Percentiles rank a stretch among this genome's conserved stretches.
These are phyloP conservation scores for Cinnamomum chago DNA, from an alignment of 164 flowering plant genomes.

Conservation along the genomic window DNA sequence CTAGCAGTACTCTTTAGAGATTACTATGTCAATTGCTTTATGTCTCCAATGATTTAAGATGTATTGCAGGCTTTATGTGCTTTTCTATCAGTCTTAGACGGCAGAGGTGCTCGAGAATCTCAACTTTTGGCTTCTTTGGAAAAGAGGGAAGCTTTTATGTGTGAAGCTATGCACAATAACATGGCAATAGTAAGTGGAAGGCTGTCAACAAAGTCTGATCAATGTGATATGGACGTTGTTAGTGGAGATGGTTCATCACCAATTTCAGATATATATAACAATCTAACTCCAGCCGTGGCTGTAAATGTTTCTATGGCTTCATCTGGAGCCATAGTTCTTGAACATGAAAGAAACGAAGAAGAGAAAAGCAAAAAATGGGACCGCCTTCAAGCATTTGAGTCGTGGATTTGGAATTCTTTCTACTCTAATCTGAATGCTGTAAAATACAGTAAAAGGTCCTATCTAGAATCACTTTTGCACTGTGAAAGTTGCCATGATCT, in stretches of 20 bases:
- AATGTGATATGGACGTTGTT: conserved; percentile 33
- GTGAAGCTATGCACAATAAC: conserved; percentile 51
- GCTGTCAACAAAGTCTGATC: conserved; percentile 31
- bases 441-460: conserved; percentile 58
- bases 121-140: conserved; percentile 61
- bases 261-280: conserved; percentile 77
- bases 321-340: conserved; percentile 40
- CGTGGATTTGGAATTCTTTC: conserved; percentile 80
- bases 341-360: conserved; percentile 45
- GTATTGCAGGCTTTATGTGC: conserved; percentile 60
- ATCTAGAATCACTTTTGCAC: conserved; percentile 64
- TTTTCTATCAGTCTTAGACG: conserved; percentile 62
- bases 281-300: conserved; percentile 26
- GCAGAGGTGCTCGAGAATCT: conserved; percentile 77
- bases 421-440: conserved; percentile 65
- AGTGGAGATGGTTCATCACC: conserved; percentile 77
- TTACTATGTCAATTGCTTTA: not conserved
- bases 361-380: conserved; percentile 44
- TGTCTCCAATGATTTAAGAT: conserved; percentile 9
- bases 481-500: conserved; percentile 90
- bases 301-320: conserved; percentile 28
- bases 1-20: not conserved
- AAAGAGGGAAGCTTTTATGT: conserved; percentile 48
- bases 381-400: conserved; percentile 66
- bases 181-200: conserved; percentile 20